Percentiles rank a stretch among this genome's conserved stretches.
These are phyloP conservation scores for Phytopythium sindhum DNA, from an alignment of 352 stramenopile species.

Conservation along the genomic window DNA sequence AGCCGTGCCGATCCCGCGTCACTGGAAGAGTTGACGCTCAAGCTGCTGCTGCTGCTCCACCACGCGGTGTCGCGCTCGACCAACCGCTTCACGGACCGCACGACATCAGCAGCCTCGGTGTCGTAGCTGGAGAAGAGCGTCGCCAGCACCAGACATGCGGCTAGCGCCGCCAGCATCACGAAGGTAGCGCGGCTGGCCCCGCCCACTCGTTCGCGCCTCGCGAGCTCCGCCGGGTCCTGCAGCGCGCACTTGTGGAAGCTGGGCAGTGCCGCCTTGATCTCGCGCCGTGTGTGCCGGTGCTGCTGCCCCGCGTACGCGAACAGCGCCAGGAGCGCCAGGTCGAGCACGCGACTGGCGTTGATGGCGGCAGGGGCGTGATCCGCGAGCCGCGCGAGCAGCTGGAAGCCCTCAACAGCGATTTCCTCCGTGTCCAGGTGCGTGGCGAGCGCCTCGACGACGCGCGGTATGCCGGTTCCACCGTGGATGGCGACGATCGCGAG, in stretches of 20 bases:
- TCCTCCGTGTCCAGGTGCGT: constrained; percentile 71
- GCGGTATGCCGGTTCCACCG: constrained; percentile 48
- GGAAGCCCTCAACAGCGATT: constrained; percentile 70
- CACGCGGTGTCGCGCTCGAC: constrained; percentile 22
- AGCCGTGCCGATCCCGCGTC: not conserved
- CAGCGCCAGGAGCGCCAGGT: constrained; percentile 66
- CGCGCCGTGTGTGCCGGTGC: constrained; percentile 60
- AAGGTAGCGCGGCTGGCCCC: constrained; percentile 37
- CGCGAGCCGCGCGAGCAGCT: constrained; percentile 54
- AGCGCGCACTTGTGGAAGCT: constrained; percentile 71
- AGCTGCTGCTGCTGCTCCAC: constrained; percentile 4
- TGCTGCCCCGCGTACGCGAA: constrained; percentile 61
- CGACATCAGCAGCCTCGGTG: constrained; percentile 34
- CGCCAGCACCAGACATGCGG: constrained; percentile 43
- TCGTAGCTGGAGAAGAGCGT: constrained; percentile 43
- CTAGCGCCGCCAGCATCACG: constrained; percentile 37
- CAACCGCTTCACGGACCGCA: constrained; percentile 20
- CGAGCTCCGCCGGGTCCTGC: constrained; percentile 46
- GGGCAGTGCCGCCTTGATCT: constrained; percentile 60
- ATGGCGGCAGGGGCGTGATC: constrained; percentile 41
- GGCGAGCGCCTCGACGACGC: constrained; percentile 63
- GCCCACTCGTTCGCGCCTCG: constrained; percentile 29
- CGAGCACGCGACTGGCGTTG: constrained; percentile 63
- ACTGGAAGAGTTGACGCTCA: too few relatives aligned
- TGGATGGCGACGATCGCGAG: constrained; percentile 45